Conservation (phyloP, 805 yeast genomes). For the Dipodascus geniculatus region DNA sequence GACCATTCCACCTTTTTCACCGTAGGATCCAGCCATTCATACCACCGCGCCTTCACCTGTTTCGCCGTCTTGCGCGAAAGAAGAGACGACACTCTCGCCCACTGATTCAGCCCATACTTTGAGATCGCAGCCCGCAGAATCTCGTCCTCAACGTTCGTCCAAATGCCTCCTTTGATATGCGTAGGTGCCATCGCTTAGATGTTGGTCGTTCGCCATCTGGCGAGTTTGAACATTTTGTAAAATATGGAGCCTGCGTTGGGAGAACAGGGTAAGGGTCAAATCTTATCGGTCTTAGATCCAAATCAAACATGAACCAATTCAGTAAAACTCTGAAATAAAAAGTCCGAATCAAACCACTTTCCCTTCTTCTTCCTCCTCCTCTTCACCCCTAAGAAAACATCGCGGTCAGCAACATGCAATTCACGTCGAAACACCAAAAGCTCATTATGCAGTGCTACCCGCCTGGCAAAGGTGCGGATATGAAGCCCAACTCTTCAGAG, state of each 20-base stretch:
- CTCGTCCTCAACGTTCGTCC: constrained; percentile 82
- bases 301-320: not conserved
- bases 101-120: constrained; percentile 87
- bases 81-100: constrained; percentile 87
- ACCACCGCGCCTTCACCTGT: constrained; percentile 91
- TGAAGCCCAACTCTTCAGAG: constrained; percentile 87
- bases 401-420: not conserved
- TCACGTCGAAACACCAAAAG: constrained; percentile 71
- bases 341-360: not conserved
- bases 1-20: constrained; percentile 59
- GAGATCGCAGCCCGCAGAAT: constrained; percentile 82
- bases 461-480: constrained; percentile 73
- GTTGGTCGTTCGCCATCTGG: not conserved
- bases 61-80: constrained; percentile 76
- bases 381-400: no score
- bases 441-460: constrained; percentile 89
- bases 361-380: not conserved
- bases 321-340: not conserved
- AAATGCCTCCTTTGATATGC: constrained; percentile 77
- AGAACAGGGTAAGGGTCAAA: not conserved
- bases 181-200: constrained; percentile 31
- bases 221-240: not conserved
- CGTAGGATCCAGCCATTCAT: constrained; percentile 71
- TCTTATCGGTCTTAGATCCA: not conserved
- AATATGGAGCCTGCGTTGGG: not conserved